Evolutionary conservation across 441 rosid species (phyloP).

Genomic region (Sinapis alba): DNA sequence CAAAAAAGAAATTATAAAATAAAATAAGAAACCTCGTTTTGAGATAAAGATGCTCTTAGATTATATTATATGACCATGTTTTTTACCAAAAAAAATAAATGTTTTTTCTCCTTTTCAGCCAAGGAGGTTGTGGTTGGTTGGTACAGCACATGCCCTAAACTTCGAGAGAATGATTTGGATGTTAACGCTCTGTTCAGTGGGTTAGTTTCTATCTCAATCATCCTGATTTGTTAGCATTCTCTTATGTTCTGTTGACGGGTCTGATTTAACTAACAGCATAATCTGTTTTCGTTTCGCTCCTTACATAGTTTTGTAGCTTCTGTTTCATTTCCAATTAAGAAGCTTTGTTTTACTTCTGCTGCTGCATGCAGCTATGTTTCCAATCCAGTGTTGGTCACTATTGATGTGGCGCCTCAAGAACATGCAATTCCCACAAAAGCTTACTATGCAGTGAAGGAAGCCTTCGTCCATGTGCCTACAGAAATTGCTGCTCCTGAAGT

Average conservation of each 20-base stretch:
- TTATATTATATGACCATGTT: neutral
- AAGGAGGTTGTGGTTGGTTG: neutral
- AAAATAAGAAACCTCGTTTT: too few relatives aligned
- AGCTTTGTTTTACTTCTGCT: slow-evolving; percentile 11
- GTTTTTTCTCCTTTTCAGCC: slow-evolving; percentile 15
- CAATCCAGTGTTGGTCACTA: slow-evolving; percentile 62
- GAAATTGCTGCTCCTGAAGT: slow-evolving; percentile 77
- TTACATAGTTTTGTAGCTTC: neutral
- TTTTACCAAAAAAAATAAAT: neutral
- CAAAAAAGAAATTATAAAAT: too few relatives aligned
- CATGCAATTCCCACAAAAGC: slow-evolving; percentile 69
- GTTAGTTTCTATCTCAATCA: slow-evolving; percentile 37
- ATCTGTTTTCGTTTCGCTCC: neutral
- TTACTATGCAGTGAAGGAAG: slow-evolving; percentile 65
- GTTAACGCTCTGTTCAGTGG: slow-evolving; percentile 47
- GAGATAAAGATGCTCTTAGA: too few relatives aligned
- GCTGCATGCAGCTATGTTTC: slow-evolving; percentile 52
- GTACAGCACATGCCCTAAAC: neutral
- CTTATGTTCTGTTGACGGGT: slow-evolving; percentile 6
- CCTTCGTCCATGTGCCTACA: slow-evolving; percentile 81
- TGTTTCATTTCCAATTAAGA: neutral
- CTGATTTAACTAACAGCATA: neutral
- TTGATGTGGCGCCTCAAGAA: slow-evolving; percentile 68
- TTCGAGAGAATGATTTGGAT: neutral
- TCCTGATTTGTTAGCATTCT: neutral